A percentile compares a stretch with the other conserved stretches of the same genome.
Conservation (phyloP, 139 green algal genomes). For the Haematococcus sp. region DNA sequence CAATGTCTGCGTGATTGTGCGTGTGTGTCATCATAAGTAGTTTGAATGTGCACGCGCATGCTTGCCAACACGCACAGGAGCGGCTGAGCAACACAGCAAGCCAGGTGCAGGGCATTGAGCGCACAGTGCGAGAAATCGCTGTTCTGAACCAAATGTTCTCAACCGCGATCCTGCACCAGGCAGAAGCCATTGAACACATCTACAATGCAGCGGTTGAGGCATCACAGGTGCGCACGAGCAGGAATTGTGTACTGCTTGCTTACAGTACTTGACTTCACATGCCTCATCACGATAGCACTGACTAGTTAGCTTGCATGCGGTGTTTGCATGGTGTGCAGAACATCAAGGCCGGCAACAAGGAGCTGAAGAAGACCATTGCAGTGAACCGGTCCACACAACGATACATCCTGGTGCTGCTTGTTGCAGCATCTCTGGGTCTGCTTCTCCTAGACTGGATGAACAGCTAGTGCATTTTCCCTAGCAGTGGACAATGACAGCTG, state of each 20-base stretch:
- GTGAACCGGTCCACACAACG: slow-evolving; percentile 51
- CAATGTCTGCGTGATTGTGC: no score
- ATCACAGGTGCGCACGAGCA: background rate
- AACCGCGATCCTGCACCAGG: slow-evolving; percentile 66
- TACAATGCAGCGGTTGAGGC: slow-evolving; percentile 59
- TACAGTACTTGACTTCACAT: no score
- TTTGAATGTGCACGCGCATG: no score
- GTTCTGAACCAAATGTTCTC: slow-evolving; percentile 78
- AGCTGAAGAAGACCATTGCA: slow-evolving; percentile 68
- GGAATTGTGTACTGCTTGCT: background rate
- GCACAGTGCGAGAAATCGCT: slow-evolving; percentile 68
- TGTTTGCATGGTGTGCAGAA: slow-evolving; percentile 29
- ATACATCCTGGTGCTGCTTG: slow-evolving; percentile 66
- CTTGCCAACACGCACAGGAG: no score
- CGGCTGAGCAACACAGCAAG: slow-evolving; percentile 47
- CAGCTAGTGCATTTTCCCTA: no score
- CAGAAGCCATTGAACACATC: slow-evolving; percentile 77
- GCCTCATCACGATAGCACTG: no score
- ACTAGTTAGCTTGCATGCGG: no score
- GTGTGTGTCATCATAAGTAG: no score
- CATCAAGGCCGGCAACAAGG: slow-evolving; percentile 61
- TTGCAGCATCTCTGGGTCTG: slow-evolving; percentile 52
- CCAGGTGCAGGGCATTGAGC: slow-evolving; percentile 54
- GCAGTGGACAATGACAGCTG: no score
- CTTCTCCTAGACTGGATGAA: slow-evolving; percentile 82